phyloP scores from a whole-genome alignment of 1,284 basidiomycete genomes.

The Fomitiporia mediterranea region DNA sequence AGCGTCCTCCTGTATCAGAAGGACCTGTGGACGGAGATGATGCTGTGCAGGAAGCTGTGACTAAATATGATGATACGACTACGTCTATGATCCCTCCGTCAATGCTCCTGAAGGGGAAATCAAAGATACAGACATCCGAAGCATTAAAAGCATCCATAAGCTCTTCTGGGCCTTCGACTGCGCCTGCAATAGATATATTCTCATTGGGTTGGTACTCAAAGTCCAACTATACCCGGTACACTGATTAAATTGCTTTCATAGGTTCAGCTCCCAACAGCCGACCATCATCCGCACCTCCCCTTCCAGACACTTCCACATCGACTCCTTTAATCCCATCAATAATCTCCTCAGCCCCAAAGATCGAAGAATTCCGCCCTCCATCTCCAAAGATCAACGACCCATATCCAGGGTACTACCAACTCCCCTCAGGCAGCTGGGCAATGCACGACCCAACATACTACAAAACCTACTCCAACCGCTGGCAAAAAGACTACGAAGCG shows the following conservation, averaged over 20 bases:
- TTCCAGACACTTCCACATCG: constrained; percentile 16
- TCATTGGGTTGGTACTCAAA: constrained; percentile 39
- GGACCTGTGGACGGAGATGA: constrained; percentile 22
- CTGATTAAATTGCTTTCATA: not conserved
- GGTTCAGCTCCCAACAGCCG: constrained; percentile 24
- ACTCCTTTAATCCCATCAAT: constrained; percentile 22
- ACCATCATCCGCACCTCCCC: constrained; percentile 21
- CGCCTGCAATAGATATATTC: constrained; percentile 61
- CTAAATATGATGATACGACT: constrained; percentile 14
- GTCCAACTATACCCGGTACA: not conserved
- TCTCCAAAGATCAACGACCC: constrained; percentile 70
- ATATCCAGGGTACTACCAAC: constrained; percentile 86
- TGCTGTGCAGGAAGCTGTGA: constrained; percentile 7
- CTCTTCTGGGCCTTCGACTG: constrained; percentile 26
- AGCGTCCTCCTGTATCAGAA: constrained; percentile 9
- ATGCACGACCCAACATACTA: constrained; percentile 78
- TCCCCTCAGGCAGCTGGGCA: constrained; percentile 76
- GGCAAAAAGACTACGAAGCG: constrained; percentile 64
- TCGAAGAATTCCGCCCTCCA: constrained; percentile 71
- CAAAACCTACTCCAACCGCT: constrained; percentile 62
- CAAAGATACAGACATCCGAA: constrained; percentile 38
- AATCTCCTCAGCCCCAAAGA: constrained; percentile 61
- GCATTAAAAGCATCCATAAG: constrained; percentile 52
- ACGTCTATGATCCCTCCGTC: constrained; percentile 53
- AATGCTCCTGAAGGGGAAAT: constrained; percentile 46